These are phyloP conservation scores for Madurella mycetomatis DNA, from an alignment of 2,329 filamentous ascomycete genomes.

Conservation along the genomic window DNA sequence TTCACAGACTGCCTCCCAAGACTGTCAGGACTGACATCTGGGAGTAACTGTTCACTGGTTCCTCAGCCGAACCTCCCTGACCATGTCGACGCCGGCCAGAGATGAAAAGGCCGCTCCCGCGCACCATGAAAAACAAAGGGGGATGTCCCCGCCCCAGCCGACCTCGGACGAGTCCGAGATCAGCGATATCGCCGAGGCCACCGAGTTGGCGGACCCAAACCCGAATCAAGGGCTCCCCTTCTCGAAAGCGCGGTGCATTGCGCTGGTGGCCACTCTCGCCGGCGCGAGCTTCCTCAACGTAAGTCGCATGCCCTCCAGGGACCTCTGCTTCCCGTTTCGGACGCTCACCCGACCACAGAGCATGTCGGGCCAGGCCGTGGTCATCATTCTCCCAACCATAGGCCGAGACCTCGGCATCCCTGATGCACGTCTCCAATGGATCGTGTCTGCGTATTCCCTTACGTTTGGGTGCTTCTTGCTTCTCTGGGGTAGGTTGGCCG, in stretches of 20 bases:
- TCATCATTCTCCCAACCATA: conserved; percentile 61
- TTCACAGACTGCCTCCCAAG: no score
- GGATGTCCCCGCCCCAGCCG: background rate
- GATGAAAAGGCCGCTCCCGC: background rate
- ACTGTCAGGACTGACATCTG: no score
- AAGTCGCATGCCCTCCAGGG: conserved; percentile 13
- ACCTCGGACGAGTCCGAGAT: conserved; percentile 17
- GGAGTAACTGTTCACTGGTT: no score
- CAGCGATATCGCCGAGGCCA: conserved; percentile 14
- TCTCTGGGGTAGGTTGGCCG: conserved; percentile 63
- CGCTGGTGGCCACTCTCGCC: conserved; percentile 50
- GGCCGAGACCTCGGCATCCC: conserved; percentile 53
- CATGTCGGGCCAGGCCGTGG: conserved; percentile 53
- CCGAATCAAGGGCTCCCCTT: conserved; percentile 19
- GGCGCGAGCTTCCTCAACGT: conserved; percentile 56
- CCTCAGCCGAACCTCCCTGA: no score
- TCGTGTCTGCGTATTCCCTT: conserved; percentile 61
- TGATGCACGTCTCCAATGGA: conserved; percentile 58
- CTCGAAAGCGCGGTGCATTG: conserved; percentile 50
- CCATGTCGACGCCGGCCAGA: no score
- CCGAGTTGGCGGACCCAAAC: conserved; percentile 1
- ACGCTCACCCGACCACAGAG: conserved; percentile 36
- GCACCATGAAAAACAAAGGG: background rate
- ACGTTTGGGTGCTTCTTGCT: conserved; percentile 65
- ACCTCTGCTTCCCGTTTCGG: background rate